These are phyloP conservation scores for Phytophthora colocasiae DNA, from an alignment of 352 stramenopile species.

Conservation along the genomic window DNA sequence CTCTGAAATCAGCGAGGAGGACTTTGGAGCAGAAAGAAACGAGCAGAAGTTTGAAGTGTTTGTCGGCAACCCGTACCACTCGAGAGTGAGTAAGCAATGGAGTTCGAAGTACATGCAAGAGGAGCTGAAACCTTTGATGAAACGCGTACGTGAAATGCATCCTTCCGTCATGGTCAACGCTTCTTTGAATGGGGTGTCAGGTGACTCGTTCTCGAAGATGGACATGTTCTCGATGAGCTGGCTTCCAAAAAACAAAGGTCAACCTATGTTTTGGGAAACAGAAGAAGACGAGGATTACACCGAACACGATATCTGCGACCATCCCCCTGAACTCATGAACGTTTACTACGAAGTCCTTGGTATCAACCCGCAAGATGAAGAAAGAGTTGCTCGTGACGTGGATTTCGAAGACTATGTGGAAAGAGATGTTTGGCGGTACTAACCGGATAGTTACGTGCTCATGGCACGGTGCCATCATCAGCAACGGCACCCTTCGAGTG, in stretches of 20 bases:
- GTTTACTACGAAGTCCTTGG: constrained; percentile 20
- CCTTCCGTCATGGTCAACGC: constrained; percentile 9
- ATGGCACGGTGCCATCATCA: no score
- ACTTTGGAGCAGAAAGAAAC: constrained; percentile 9
- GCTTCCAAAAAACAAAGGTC: constrained; percentile 7
- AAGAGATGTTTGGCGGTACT: neutral
- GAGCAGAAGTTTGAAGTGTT: constrained; percentile 9
- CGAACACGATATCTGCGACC: constrained; percentile 1
- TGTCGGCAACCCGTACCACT: constrained; percentile 20
- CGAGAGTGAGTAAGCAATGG: constrained; percentile 8
- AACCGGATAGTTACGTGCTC: no score
- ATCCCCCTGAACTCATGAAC: neutral
- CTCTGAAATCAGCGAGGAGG: constrained; percentile 11
- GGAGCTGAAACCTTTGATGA: constrained; percentile 13
- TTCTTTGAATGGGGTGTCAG: constrained; percentile 4
- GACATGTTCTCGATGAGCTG: constrained; percentile 20
- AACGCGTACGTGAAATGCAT: constrained; percentile 17
- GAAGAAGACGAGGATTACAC: constrained; percentile 11
- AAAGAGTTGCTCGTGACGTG: neutral
- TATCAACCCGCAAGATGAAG: constrained; percentile 3
- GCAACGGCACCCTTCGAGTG: no score
- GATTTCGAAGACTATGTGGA: constrained; percentile 1
- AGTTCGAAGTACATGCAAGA: constrained; percentile 17
- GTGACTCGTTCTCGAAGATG: constrained; percentile 19
- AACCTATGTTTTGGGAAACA: constrained; percentile 10